Evolutionary conservation across 2,329 filamentous ascomycete genomes (phyloP), one percentile per base, ranked within the genome.

Genomic region (Apiospora kogelbergensis): DNA sequence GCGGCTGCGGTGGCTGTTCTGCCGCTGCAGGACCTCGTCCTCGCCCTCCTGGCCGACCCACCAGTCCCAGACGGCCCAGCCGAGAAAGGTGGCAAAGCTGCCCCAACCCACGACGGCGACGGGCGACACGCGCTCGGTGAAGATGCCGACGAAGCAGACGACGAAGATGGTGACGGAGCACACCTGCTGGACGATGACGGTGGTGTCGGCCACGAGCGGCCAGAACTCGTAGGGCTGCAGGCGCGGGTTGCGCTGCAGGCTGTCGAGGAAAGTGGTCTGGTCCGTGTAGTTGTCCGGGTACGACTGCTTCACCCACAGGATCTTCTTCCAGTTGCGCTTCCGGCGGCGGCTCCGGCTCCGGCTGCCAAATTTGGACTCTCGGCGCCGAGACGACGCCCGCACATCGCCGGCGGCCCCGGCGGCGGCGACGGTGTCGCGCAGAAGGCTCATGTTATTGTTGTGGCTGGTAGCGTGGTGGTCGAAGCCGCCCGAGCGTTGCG

Each of bases 221-320:
- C 96, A 99, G 81, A 99, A 99, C 77, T 98, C 95, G 80, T 99
- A 99, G 0, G 95, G 95, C 73, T 96, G 92, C 67, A 98, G 88
- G 48, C 95, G 91, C 5, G 95, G 95, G 79, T 99, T 99, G 64
- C 95, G 90, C 80, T 99, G 95, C 22, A 99, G 89, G 75, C 97
- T 94, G 78, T 98, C 95, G 73, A 99, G 90, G 76, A 99, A 99
- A 1, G 96, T 98, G 70, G 93, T 93, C 78, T 96, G 94, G 78
- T 99, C 96, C 48, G 96, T 98, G 79, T 98, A 98, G 80, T 99
- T 99, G 80, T 99, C 96, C n/a, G 96, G 95, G 78, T 97, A 97
- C 42, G 93, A 93, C 79, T 98, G 96, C 82, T 97, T 97, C 77
- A 99, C 95, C 96, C 96, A 99, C 68, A 99, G 87, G 73, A 99